phyloP scores from a whole-genome alignment of 148 eudicot species.

The Oxyria digyna region DNA sequence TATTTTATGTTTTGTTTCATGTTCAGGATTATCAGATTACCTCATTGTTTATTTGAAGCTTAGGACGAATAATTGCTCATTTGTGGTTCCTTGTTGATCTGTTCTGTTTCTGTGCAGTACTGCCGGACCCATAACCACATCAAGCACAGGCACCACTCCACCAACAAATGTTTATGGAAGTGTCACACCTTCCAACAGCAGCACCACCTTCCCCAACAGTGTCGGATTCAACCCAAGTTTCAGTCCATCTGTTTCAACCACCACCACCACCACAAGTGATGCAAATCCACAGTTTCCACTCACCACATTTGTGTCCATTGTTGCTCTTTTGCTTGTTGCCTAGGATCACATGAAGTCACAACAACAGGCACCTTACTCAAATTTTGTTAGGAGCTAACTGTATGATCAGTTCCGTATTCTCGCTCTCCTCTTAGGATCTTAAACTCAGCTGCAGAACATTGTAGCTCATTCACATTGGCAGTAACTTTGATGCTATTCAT shows the following conservation, averaged over 20 bases:
- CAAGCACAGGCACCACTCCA: not conserved
- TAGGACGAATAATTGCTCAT: not conserved
- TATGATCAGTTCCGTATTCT: no score
- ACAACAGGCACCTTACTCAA: not conserved
- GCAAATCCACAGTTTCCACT: not conserved
- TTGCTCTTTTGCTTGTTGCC: not conserved
- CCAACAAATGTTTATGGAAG: not conserved
- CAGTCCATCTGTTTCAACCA: not conserved
- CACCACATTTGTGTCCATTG: not conserved
- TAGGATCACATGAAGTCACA: not conserved
- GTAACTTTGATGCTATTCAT: not conserved
- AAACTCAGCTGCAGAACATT: not conserved
- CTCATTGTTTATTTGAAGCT: no score
- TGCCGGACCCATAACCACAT: not conserved
- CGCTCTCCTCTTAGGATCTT: not conserved
- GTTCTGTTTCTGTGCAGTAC: not conserved
- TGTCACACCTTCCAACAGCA: not conserved
- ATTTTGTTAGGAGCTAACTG: conserved; percentile 1
- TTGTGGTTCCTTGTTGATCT: not conserved
- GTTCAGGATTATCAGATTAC: not conserved
- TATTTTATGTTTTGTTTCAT: not conserved
- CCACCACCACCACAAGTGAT: not conserved
- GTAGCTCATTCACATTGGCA: not conserved
- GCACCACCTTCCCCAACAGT: not conserved
- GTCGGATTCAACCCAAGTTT: not conserved